These are phyloP conservation scores for Epichloe typhina DNA, from an alignment of 2,329 filamentous ascomycete genomes.

Conservation along the genomic window DNA sequence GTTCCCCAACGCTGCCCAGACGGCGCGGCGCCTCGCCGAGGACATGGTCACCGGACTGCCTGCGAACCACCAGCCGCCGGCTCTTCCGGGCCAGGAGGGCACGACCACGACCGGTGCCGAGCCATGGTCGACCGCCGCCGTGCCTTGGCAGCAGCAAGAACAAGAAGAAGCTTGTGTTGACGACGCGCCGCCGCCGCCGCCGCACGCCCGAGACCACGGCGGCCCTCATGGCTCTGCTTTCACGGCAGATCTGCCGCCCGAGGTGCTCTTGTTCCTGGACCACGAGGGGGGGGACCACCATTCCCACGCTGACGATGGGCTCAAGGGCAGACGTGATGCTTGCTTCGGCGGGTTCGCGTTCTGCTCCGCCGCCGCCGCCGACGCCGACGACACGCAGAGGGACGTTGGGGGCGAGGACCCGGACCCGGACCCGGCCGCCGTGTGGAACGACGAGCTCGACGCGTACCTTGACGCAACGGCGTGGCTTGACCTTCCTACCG, in stretches of 20 bases:
- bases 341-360: not conserved
- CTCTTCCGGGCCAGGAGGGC: too few species aligned
- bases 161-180: not conserved
- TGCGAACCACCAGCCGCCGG: too few species aligned
- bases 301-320: not conserved
- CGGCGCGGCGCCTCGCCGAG: not conserved
- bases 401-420: not conserved
- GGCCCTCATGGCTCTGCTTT: not conserved
- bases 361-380: too few species aligned
- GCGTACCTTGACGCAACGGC: not conserved
- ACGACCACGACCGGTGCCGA: not conserved
- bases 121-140: not conserved
- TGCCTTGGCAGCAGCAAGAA: not conserved
- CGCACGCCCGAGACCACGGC: too few species aligned
- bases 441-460: not conserved
- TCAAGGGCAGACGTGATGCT: not conserved
- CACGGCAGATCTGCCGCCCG: not conserved
- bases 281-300: not conserved
- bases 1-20: conserved; percentile 1
- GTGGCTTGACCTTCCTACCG: not conserved
- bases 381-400: not conserved
- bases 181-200: not conserved
- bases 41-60: not conserved
- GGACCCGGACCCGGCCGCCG: not conserved
- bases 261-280: not conserved